Evolutionary conservation across 2,329 filamentous ascomycete genomes (phyloP), one percentile per base, ranked within the genome.

Genomic region (Didymellaceae sp.): DNA sequence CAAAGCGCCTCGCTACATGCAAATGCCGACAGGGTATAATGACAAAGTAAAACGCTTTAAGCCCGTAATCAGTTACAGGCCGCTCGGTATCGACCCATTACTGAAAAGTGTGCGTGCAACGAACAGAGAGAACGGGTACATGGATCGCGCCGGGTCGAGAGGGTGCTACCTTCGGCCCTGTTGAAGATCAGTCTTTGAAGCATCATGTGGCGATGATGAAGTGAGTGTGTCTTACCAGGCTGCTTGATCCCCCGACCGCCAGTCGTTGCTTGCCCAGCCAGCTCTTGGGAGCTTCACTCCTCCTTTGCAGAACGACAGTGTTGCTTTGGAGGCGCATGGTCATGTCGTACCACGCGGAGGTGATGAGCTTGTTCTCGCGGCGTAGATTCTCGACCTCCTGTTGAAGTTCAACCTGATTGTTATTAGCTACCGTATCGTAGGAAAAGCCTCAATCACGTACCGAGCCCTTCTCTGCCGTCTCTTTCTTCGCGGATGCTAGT

Each of bases 271-370:
- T 91, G 66, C 89, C 89, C 62, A 95, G 76, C 89, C 89, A 95
- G 74, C 89, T 92, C 74, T 85, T 87, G 11, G 89, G 88, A 61
- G 83, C 82, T 62, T 93, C 89, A 61, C 85, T 84, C 61, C 88
- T 82, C 59, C 90, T 79, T 67, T 91, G 88, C 55, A 95, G 75
- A 45, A 90, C 85, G 32, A 93, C 87, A 55, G 89, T 89, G 70
- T 92, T 93, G 76, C 88, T 91, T 75, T 94, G 90, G 61, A 95
- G 74, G 42, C 90, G 81, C 67, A 82, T 86, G 20, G 87, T 86
- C 64, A 94, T 82, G 72, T 93, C 89, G 75, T 92, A 92, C 89
- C 89, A 95, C 2, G 90, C 90, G n/a, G 86, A 88, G 20, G 87
- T 80, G 63, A 95, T 90, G 67, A 94, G 81, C 30, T 82, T 82